A percentile compares a stretch with the other conserved stretches of the same genome.
Evolutionary conservation across 345 rosid species (phyloP).

Genomic region (Lenwebbia sp.): DNA sequence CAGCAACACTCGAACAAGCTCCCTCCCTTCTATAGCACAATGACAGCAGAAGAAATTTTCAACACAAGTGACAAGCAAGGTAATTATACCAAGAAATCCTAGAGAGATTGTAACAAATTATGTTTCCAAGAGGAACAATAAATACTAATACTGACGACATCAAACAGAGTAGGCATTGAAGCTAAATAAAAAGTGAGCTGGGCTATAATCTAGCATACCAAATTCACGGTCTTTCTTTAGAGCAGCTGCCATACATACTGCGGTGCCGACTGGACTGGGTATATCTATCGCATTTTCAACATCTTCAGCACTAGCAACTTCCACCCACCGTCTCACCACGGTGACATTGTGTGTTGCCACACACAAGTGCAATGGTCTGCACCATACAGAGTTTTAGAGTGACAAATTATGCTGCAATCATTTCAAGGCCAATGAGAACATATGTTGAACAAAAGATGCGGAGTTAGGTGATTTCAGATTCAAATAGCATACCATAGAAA

Average conservation of each 20-base stretch:
- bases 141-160: neutral
- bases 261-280: constrained; percentile 77
- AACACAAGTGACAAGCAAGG: neutral
- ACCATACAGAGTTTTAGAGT: constrained; percentile 1
- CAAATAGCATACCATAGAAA: neutral
- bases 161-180: neutral
- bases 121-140: neutral
- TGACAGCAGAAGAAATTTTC: neutral
- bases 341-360: constrained; percentile 84
- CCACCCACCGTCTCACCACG: constrained; percentile 88
- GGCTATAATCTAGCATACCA: constrained; percentile 34
- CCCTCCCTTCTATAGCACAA: constrained; percentile 75
- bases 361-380: constrained; percentile 89
- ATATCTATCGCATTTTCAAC: constrained; percentile 65
- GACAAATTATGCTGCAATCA: neutral
- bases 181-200: neutral
- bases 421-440: neutral
- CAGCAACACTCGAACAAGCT: constrained; percentile 71
- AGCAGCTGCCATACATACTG: constrained; percentile 89
- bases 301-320: constrained; percentile 63
- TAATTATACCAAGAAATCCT: neutral
- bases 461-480: neutral
- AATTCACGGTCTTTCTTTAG: constrained; percentile 83
- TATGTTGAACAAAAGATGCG: neutral
- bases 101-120: neutral